Percentiles rank a stretch among this genome's conserved stretches.
These are phyloP conservation scores for Trichoderma gamsii DNA, from an alignment of 495 filamentous ascomycete species.

Conservation along the genomic window DNA sequence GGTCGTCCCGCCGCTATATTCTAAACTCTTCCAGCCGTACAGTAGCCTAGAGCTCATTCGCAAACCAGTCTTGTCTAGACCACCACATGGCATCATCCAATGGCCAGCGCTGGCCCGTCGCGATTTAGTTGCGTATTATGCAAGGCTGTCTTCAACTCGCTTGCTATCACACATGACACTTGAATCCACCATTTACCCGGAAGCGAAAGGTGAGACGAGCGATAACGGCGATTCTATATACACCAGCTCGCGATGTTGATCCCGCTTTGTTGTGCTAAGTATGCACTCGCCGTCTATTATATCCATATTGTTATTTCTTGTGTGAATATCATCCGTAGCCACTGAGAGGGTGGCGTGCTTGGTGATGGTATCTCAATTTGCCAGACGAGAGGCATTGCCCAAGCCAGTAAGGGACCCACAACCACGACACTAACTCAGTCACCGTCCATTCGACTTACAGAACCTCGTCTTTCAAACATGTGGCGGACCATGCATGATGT, in stretches of 20 bases:
- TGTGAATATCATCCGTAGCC: neutral
- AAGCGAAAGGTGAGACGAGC: neutral
- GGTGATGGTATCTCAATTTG: neutral
- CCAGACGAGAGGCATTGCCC: neutral
- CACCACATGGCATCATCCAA: neutral
- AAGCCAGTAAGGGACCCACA: too few species aligned
- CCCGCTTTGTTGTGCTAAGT: neutral
- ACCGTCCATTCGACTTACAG: neutral
- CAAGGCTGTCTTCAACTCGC: neutral
- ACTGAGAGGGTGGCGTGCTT: neutral
- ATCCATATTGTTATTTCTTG: neutral
- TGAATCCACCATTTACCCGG: neutral
- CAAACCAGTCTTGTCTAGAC: neutral
- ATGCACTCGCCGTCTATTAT: neutral
- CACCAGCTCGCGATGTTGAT: neutral
- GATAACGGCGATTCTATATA: neutral
- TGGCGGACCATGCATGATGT: neutral
- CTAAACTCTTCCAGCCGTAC: neutral
- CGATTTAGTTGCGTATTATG: neutral
- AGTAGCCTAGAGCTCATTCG: neutral
- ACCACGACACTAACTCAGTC: too few species aligned
- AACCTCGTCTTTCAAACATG: neutral
- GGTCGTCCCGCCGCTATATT: neutral
- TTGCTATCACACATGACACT: neutral
- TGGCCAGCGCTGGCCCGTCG: neutral